A percentile compares a stretch with the other conserved stretches of the same genome.
phyloP scores from a whole-genome alignment of 2,329 filamentous ascomycete genomes.

The Arthroderma sp. region DNA sequence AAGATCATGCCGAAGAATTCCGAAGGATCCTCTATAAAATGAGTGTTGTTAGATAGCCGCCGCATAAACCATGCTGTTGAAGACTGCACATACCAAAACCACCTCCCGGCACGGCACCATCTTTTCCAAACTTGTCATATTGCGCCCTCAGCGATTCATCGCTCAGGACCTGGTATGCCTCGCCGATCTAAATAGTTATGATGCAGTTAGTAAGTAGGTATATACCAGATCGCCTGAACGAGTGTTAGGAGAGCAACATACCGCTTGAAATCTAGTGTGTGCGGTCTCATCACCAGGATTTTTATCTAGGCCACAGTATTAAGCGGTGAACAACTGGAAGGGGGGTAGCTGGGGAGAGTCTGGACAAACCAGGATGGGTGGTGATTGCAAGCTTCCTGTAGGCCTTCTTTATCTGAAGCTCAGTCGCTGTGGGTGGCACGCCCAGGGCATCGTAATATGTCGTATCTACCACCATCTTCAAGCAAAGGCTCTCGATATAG shows the following conservation, averaged over 20 bases:
- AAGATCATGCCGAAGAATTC: slow-evolving; percentile 99
- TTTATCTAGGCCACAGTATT: slow-evolving; percentile 53
- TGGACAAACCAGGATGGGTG: slow-evolving; percentile 62
- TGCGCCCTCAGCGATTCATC: slow-evolving; percentile 74
- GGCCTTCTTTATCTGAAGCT: slow-evolving; percentile 92
- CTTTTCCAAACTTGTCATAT: slow-evolving; percentile 96
- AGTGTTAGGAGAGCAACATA: slow-evolving; percentile 27
- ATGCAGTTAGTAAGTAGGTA: slow-evolving; percentile 6
- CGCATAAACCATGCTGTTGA: background rate
- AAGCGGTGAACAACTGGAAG: slow-evolving; percentile 8
- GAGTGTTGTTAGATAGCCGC: slow-evolving; percentile 7
- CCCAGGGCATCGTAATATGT: slow-evolving; percentile 78
- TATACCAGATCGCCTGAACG: slow-evolving; percentile 10
- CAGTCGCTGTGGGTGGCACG: slow-evolving; percentile 70
- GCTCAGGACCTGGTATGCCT: slow-evolving; percentile 67
- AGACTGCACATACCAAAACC: slow-evolving; percentile 55
- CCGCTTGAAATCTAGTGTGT: slow-evolving; percentile 85
- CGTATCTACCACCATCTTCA: slow-evolving; percentile 70
- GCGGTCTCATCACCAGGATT: slow-evolving; percentile 93
- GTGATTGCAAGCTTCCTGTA: slow-evolving; percentile 91
- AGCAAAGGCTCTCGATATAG: background rate
- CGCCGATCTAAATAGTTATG: slow-evolving; percentile 41
- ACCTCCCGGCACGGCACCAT: slow-evolving; percentile 75
- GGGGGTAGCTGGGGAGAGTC: background rate
- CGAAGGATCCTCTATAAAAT: slow-evolving; percentile 60